Conservation (phyloP, 169 alveolate genomes). For the Babesia gibsoni region DNA sequence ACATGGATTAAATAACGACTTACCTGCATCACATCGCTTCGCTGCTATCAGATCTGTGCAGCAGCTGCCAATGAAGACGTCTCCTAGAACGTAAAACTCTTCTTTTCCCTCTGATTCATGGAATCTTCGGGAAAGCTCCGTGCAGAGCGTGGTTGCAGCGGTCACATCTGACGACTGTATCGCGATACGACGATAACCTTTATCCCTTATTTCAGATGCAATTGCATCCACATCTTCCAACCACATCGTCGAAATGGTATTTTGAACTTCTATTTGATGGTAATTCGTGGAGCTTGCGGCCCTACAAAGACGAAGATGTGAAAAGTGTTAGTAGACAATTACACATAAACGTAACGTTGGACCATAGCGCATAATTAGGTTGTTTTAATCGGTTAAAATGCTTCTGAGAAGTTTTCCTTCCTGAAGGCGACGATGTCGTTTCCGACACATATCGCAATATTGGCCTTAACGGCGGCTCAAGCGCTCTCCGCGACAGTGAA, state of each 20-base stretch:
- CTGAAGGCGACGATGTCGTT: not conserved
- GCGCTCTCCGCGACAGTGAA: not conserved
- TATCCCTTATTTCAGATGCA: not conserved
- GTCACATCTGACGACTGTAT: slow-evolving; percentile 50
- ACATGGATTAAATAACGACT: not conserved
- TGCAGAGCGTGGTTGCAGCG: slow-evolving; percentile 33
- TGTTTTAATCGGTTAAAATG: slow-evolving; percentile 49
- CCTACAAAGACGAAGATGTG: not conserved
- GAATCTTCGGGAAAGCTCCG: slow-evolving; percentile 6
- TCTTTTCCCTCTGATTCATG: not conserved
- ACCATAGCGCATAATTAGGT: no score
- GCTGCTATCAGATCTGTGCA: slow-evolving; percentile 57
- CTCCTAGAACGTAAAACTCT: slow-evolving; percentile 56
- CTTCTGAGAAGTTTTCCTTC: slow-evolving; percentile 37
- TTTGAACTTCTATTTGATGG: no score
- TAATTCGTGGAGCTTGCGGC: slow-evolving; percentile 1
- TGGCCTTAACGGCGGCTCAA: not conserved
- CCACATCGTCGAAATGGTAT: no score
- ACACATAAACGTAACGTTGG: slow-evolving; percentile 5
- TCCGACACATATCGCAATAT: slow-evolving; percentile 2
- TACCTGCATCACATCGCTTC: slow-evolving; percentile 48
- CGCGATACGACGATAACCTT: slow-evolving; percentile 24
- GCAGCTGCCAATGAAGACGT: slow-evolving; percentile 51
- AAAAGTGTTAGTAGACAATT: not conserved
- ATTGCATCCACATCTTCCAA: slow-evolving; percentile 8